These are phyloP conservation scores for Achlya hypogyna DNA, from an alignment of 352 stramenopile genomes.

Conservation along the genomic window DNA sequence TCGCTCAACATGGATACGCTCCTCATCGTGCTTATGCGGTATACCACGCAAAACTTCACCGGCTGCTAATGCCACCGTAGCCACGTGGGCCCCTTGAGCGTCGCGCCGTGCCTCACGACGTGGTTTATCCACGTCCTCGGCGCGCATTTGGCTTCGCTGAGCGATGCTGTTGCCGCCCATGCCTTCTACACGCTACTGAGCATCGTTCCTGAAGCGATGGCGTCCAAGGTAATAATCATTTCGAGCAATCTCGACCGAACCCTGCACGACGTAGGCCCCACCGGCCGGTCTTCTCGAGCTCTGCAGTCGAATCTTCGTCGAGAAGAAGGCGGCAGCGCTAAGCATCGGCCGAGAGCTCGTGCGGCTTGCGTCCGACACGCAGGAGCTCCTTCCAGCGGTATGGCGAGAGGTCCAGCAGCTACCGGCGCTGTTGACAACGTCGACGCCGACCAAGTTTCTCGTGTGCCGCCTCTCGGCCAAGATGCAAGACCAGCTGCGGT, in stretches of 20 bases:
- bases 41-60: conserved; percentile 28
- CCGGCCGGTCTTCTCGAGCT: conserved; percentile 57
- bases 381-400: conserved; percentile 47
- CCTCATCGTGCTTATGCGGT: conserved; percentile 65
- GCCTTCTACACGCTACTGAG: conserved; percentile 4
- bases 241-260: no score
- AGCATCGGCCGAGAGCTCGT: conserved; percentile 69
- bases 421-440: conserved; percentile 33
- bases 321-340: conserved; percentile 50
- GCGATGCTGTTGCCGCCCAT: background rate
- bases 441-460: conserved; percentile 65
- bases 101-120: conserved; percentile 18
- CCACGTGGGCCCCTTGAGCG: conserved; percentile 33
- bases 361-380: conserved; percentile 66
- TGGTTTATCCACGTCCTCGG: background rate
- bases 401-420: conserved; percentile 37
- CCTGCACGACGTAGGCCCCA: conserved; percentile 45
- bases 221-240: conserved; percentile 22
- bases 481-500: conserved; percentile 79
- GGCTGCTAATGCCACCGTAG: background rate
- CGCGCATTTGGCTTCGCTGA: background rate
- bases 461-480: conserved; percentile 73
- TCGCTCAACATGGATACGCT: conserved; percentile 60
- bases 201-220: conserved; percentile 2
- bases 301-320: conserved; percentile 65